These are phyloP conservation scores for Backusella australiensis DNA, from an alignment of 192 early-diverging fungal genomes.

Conservation along the genomic window DNA sequence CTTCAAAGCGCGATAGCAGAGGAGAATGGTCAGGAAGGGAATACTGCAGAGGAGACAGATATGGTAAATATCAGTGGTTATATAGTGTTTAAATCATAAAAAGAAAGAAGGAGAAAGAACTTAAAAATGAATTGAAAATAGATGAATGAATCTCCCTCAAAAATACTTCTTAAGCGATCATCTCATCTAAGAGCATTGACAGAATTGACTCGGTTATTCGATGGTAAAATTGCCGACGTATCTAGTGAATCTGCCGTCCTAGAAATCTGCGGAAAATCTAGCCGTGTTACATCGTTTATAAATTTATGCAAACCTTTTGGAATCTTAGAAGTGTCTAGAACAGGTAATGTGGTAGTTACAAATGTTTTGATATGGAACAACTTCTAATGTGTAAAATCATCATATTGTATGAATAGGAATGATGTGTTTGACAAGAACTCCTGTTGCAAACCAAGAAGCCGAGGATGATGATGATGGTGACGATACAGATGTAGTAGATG, in stretches of 20 bases:
- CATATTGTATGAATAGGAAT: conserved; percentile 30
- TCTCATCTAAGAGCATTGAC: conserved; percentile 74
- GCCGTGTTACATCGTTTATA: conserved; percentile 87
- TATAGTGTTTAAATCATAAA: background rate
- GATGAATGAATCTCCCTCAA: conserved; percentile 30
- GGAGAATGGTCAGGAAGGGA: conserved; percentile 8
- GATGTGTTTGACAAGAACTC: conserved; percentile 97
- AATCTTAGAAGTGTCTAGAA: conserved; percentile 90
- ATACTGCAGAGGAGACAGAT: conserved; percentile 9
- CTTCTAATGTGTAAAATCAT: background rate
- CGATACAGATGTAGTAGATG: conserved; percentile 73
- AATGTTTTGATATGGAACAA: background rate
- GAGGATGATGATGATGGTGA: conserved; percentile 58
- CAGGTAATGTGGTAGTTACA: conserved; percentile 48
- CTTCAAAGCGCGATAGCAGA: conserved; percentile 27
- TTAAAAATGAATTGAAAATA: background rate
- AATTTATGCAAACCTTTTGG: conserved; percentile 96
- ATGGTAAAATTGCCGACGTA: conserved; percentile 87
- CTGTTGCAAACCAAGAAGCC: conserved; percentile 69
- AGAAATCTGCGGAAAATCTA: conserved; percentile 85
- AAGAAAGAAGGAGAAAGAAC: background rate
- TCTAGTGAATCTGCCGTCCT: conserved; percentile 77
- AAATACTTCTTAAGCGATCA: conserved; percentile 47
- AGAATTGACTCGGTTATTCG: conserved; percentile 82
- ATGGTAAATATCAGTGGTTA: background rate